These are phyloP conservation scores for Aphanomyces stellatus DNA, from an alignment of 352 stramenopile genomes.

Conservation along the genomic window DNA sequence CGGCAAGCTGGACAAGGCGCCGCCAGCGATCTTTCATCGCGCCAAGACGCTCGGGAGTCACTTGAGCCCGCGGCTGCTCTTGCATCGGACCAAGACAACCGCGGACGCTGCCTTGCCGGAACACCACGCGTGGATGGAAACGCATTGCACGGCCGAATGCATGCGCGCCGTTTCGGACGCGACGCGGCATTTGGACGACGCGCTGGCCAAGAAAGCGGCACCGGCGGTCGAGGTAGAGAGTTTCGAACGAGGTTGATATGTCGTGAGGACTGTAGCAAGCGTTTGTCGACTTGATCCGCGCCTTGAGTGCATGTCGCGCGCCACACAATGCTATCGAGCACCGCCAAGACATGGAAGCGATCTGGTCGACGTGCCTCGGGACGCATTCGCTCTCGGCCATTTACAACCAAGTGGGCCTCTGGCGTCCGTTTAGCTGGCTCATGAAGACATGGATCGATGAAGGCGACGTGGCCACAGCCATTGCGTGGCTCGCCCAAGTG, in stretches of 20 bases:
- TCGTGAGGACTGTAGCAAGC: not conserved
- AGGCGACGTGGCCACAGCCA: conserved; percentile 36
- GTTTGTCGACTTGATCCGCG: conserved; percentile 37
- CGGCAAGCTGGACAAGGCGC: not conserved
- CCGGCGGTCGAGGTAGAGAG: conserved; percentile 20
- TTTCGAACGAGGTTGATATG: not conserved
- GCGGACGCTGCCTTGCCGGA: not conserved
- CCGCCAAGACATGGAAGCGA: conserved; percentile 33
- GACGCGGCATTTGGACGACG: conserved; percentile 23
- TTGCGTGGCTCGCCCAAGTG: conserved; percentile 38
- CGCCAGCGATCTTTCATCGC: conserved; percentile 2
- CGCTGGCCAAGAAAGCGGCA: conserved; percentile 23
- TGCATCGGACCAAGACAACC: not conserved
- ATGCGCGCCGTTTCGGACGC: conserved; percentile 20
- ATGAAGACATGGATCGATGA: conserved; percentile 33
- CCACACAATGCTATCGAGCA: too few relatives aligned
- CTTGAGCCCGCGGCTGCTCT: not conserved
- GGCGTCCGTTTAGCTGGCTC: conserved; percentile 35
- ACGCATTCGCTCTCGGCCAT: conserved; percentile 27
- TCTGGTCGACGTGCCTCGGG: conserved; percentile 42
- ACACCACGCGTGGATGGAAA: not conserved
- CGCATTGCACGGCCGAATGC: conserved; percentile 16
- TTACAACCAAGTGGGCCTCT: conserved; percentile 25
- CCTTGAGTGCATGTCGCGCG: conserved; percentile 24
- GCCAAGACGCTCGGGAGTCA: conserved; percentile 3